phyloP scores from a whole-genome alignment of 2,329 filamentous ascomycete species.

The Arthrocladium fulminans region DNA sequence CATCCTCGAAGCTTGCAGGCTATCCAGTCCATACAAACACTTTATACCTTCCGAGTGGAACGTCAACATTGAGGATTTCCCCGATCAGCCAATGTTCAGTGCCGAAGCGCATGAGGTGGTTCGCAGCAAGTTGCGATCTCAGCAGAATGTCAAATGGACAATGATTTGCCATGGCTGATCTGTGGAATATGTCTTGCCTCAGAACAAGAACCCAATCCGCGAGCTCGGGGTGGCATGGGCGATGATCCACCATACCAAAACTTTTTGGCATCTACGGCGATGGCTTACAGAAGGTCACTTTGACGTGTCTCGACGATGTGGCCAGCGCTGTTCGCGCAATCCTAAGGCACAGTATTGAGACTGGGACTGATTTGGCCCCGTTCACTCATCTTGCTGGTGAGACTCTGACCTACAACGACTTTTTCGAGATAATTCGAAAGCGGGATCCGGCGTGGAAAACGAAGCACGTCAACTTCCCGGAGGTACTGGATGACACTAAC shows the following conservation, averaged over 20 bases:
- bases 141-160: constrained; percentile 8
- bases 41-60: constrained; percentile 12
- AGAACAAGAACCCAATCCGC: background rate
- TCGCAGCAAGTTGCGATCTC: background rate
- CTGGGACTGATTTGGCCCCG: background rate
- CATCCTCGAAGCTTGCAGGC: constrained; percentile 11
- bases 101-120: background rate
- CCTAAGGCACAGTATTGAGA: background rate
- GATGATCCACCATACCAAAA: constrained; percentile 9
- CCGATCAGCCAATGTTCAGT: constrained; percentile 7
- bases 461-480: no score
- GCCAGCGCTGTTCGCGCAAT: constrained; percentile 9
- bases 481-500: no score
- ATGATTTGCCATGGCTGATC: constrained; percentile 6
- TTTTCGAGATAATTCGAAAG: constrained; percentile 10
- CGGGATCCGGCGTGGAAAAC: constrained; percentile 12
- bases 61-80: constrained; percentile 7
- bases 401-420: constrained; percentile 1
- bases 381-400: background rate
- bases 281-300: constrained; percentile 5
- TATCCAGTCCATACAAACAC: constrained; percentile 7
- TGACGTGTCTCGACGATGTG: constrained; percentile 8
- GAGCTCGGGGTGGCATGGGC: background rate
- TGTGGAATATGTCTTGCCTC: constrained; percentile 7
- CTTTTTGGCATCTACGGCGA: constrained; percentile 12